These are phyloP conservation scores for Fusarium begoniae DNA, from an alignment of 2,329 filamentous ascomycete species.

Conservation along the genomic window DNA sequence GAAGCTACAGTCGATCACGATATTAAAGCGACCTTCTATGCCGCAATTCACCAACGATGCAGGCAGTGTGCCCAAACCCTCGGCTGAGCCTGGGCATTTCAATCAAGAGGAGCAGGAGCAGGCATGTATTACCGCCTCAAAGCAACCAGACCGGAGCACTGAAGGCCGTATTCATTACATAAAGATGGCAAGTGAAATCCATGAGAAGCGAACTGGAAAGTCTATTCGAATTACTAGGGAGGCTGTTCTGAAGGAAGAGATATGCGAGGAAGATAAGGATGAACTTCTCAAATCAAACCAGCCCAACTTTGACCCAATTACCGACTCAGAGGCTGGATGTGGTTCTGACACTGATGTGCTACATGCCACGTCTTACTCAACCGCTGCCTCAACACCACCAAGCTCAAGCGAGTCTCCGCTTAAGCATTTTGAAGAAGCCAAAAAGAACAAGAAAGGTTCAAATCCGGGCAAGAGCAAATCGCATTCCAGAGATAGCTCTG, in stretches of 20 bases:
- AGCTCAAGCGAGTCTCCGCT: constrained; percentile 36
- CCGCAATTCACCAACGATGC: neutral
- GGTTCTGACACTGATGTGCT: constrained; percentile 35
- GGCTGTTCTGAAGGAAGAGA: constrained; percentile 88
- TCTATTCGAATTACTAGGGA: constrained; percentile 83
- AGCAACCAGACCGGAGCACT: constrained; percentile 83
- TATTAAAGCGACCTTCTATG: constrained; percentile 7
- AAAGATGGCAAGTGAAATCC: constrained; percentile 86
- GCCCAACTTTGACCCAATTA: constrained; percentile 44
- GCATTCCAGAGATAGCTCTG: neutral
- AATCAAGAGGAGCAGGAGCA: constrained; percentile 86
- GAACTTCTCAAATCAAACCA: constrained; percentile 74
- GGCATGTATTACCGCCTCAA: constrained; percentile 90
- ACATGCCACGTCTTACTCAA: constrained; percentile 28
- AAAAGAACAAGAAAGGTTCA: constrained; percentile 3
- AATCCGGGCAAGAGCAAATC: neutral
- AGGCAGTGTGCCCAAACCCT: neutral
- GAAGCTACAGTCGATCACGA: constrained; percentile 11
- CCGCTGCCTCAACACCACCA: constrained; percentile 40
- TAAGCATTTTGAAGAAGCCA: constrained; percentile 17
- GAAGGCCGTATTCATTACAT: constrained; percentile 93
- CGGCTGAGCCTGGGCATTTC: constrained; percentile 63
- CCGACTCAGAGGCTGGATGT: constrained; percentile 27
- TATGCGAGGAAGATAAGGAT: constrained; percentile 96
- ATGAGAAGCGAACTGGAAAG: constrained; percentile 86